Conservation (phyloP, 345 rosid species). For the Sonneratia alba region DNA sequence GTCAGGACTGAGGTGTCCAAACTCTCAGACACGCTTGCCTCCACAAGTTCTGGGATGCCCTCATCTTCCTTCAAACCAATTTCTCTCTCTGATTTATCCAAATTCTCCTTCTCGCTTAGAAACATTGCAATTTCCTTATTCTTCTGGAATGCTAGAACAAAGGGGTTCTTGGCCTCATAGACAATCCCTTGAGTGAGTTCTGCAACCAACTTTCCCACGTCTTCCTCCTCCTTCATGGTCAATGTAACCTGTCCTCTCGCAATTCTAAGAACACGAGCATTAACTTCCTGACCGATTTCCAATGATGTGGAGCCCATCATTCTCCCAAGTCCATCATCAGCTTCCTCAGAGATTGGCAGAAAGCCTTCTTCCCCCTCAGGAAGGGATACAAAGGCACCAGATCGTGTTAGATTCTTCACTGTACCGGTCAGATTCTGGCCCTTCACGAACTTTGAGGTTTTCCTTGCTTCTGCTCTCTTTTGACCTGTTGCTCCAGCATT, state of each 20-base stretch:
- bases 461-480: slow-evolving; percentile 34
- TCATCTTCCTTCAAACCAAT: slow-evolving; percentile 17
- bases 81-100: slow-evolving; percentile 22
- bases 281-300: slow-evolving; percentile 66
- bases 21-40: slow-evolving; percentile 8
- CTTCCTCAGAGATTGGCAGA: slow-evolving; percentile 64
- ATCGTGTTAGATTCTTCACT: slow-evolving; percentile 60
- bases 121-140: slow-evolving; percentile 66
- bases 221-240: slow-evolving; percentile 75
- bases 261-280: slow-evolving; percentile 56
- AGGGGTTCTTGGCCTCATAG: slow-evolving; percentile 66
- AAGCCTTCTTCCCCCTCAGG: slow-evolving; percentile 93
- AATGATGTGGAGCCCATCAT: slow-evolving; percentile 60
- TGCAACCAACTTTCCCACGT: slow-evolving; percentile 31
- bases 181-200: slow-evolving; percentile 44
- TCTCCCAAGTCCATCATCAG: slow-evolving; percentile 52
- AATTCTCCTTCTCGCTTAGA: slow-evolving; percentile 59
- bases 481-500: slow-evolving; percentile 36
- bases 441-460: slow-evolving; percentile 46
- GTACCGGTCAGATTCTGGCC: slow-evolving; percentile 85
- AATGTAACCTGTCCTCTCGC: slow-evolving; percentile 71
- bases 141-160: slow-evolving; percentile 61
- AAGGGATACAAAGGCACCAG: slow-evolving; percentile 77
- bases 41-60: slow-evolving; percentile 13
- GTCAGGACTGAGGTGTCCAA: slow-evolving; percentile 17